These are phyloP conservation scores for Harringtonia lauricola DNA, from an alignment of 2,329 filamentous ascomycete species.

Conservation along the genomic window DNA sequence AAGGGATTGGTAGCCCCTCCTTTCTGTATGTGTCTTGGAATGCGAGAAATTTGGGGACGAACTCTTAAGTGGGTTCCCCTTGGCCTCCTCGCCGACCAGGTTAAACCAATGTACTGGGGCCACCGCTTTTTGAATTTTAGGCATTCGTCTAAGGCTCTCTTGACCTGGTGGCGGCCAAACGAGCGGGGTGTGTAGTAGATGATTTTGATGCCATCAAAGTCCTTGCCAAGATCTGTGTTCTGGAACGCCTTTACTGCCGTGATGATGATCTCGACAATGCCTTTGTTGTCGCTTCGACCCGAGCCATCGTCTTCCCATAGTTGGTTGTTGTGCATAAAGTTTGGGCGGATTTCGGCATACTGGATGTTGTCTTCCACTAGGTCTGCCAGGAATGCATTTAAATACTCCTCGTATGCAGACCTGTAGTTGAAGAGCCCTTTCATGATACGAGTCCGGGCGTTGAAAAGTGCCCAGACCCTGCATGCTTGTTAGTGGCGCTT, in stretches of 20 bases:
- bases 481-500: too few species aligned
- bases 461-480: conserved; percentile 52
- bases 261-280: conserved; percentile 53
- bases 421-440: conserved; percentile 62
- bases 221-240: conserved; percentile 16
- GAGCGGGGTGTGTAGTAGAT: conserved; percentile 61
- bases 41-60: conserved; percentile 41
- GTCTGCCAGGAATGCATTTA: conserved; percentile 44
- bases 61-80: conserved; percentile 47
- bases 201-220: conserved; percentile 56
- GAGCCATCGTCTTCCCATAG: conserved; percentile 49
- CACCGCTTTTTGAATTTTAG: conserved; percentile 46
- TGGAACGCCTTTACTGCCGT: conserved; percentile 39
- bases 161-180: conserved; percentile 36
- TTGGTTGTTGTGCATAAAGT: conserved; percentile 53
- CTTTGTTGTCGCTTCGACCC: conserved; percentile 40
- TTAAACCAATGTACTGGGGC: conserved; percentile 55
- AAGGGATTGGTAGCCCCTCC: conserved; percentile 48
- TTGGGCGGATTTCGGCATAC: conserved; percentile 61
- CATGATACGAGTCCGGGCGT: conserved; percentile 58
- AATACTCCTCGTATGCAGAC: conserved; percentile 50
- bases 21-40: conserved; percentile 41
- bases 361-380: conserved; percentile 56
- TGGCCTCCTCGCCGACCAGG: conserved; percentile 56
- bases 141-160: conserved; percentile 47